phyloP scores from a whole-genome alignment of 345 rosid genomes.

The Lenwebbia sp. region DNA sequence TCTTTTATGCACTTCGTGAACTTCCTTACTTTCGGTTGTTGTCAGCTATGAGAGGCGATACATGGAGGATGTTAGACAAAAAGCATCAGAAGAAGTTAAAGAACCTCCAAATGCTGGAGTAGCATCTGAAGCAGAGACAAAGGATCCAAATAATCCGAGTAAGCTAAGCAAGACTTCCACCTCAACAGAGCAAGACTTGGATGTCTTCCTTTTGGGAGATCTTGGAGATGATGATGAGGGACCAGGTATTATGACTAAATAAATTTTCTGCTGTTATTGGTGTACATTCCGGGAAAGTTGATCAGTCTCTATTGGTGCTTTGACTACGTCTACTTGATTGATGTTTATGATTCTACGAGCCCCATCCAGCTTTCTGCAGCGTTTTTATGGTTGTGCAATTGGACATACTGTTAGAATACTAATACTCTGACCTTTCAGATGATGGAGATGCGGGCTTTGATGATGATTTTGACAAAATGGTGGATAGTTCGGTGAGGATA shows the following conservation, averaged over 20 bases:
- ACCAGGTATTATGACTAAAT: slow-evolving; percentile 19
- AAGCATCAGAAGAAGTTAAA: slow-evolving; percentile 17
- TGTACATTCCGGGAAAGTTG: background rate
- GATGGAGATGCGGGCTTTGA: slow-evolving; percentile 29
- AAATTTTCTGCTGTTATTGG: background rate
- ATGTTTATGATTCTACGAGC: background rate
- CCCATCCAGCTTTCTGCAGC: background rate
- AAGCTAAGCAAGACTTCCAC: slow-evolving; percentile 20
- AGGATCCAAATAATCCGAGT: background rate
- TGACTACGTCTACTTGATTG: background rate
- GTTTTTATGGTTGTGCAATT: background rate
- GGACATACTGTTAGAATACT: background rate
- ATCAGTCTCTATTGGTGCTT: background rate
- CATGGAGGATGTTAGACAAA: slow-evolving; percentile 24
- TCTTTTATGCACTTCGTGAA: background rate
- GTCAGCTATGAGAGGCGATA: slow-evolving; percentile 37
- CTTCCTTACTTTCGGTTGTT: background rate
- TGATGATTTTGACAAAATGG: slow-evolving; percentile 45
- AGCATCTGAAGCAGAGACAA: slow-evolving; percentile 13
- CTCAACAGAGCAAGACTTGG: slow-evolving; percentile 43
- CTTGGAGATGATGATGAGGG: slow-evolving; percentile 53
- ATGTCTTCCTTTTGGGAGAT: slow-evolving; percentile 48
- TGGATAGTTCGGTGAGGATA: slow-evolving; percentile 33
- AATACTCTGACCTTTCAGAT: slow-evolving; percentile 17
- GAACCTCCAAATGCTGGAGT: slow-evolving; percentile 6